These are phyloP conservation scores for Parmales sp. DNA, from an alignment of 108 stramenopile species.

Conservation along the genomic window DNA sequence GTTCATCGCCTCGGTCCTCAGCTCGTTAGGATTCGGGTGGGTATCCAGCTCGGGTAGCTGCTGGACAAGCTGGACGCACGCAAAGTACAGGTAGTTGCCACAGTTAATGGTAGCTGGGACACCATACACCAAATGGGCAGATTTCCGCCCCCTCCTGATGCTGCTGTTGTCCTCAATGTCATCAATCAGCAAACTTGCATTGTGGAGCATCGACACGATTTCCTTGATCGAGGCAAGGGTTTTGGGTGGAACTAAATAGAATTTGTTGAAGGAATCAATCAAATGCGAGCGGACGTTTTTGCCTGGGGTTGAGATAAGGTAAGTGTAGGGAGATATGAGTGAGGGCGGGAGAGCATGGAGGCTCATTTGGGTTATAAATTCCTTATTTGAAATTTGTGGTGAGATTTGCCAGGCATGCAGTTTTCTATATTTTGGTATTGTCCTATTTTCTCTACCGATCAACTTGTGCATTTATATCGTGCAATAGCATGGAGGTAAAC, in stretches of 20 bases:
- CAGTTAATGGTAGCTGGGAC: conserved; percentile 79
- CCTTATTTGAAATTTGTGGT: no score
- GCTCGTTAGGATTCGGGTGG: background rate
- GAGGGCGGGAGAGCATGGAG: no score
- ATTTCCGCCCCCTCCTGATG: conserved; percentile 76
- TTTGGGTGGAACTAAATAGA: conserved; percentile 32
- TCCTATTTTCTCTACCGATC: no score
- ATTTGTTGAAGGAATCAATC: conserved; percentile 36
- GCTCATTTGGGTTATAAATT: no score
- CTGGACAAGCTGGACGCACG: conserved; percentile 73
- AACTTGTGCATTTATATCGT: no score
- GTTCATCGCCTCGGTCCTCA: conserved; percentile 27
- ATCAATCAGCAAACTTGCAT: conserved; percentile 83
- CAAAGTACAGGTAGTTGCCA: conserved; percentile 93
- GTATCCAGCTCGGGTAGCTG: conserved; percentile 50
- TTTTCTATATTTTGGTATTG: no score
- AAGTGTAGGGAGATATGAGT: no score
- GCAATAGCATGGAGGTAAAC: no score
- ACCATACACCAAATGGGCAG: conserved; percentile 87
- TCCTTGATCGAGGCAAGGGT: conserved; percentile 29
- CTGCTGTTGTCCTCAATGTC: conserved; percentile 94
- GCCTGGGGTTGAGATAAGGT: no score
- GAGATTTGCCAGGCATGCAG: no score
- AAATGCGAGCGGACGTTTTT: conserved; percentile 35
- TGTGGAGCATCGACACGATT: conserved; percentile 84